Percentiles rank a stretch among this genome's conserved stretches.
phyloP scores from a whole-genome alignment of 805 yeast species.

The Starmera pachycereana region DNA sequence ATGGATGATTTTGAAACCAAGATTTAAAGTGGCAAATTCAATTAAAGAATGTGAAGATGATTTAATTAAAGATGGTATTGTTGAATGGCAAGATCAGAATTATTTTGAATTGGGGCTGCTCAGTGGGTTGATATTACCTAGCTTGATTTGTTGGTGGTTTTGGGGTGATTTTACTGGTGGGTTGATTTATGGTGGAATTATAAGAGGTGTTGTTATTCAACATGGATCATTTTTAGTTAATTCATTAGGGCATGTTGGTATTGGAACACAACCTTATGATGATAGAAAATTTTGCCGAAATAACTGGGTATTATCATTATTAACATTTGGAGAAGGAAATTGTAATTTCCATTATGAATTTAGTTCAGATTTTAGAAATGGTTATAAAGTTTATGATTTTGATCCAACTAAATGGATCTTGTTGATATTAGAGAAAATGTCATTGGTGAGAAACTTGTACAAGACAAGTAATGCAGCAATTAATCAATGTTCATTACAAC shows the following conservation, averaged over 20 bases:
- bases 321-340: slow-evolving; percentile 84
- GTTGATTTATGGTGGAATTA: slow-evolving; percentile 64
- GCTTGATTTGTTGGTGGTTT: slow-evolving; percentile 47
- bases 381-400: slow-evolving; percentile 58
- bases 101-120: slow-evolving; percentile 39
- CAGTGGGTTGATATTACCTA: slow-evolving; percentile 48
- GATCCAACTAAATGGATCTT: slow-evolving; percentile 85
- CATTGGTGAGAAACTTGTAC: slow-evolving; percentile 49
- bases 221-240: slow-evolving; percentile 72
- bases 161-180: slow-evolving; percentile 79
- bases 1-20: slow-evolving; percentile 69
- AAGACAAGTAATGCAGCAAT: slow-evolving; percentile 36
- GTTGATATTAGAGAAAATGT: slow-evolving; percentile 29
- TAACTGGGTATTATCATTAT: slow-evolving; percentile 47
- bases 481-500: slow-evolving; percentile 66
- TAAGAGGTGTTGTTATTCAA: slow-evolving; percentile 64
- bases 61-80: slow-evolving; percentile 45
- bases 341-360: slow-evolving; percentile 95
- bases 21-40: slow-evolving; percentile 37
- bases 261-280: slow-evolving; percentile 66
- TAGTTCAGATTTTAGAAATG: slow-evolving; percentile 81
- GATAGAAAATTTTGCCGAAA: slow-evolving; percentile 66
- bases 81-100: slow-evolving; percentile 63
- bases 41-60: slow-evolving; percentile 37
- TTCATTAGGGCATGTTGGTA: slow-evolving; percentile 64